phyloP scores from a whole-genome alignment of 2,329 filamentous ascomycete species.

The Colletotrichum aenigma region DNA sequence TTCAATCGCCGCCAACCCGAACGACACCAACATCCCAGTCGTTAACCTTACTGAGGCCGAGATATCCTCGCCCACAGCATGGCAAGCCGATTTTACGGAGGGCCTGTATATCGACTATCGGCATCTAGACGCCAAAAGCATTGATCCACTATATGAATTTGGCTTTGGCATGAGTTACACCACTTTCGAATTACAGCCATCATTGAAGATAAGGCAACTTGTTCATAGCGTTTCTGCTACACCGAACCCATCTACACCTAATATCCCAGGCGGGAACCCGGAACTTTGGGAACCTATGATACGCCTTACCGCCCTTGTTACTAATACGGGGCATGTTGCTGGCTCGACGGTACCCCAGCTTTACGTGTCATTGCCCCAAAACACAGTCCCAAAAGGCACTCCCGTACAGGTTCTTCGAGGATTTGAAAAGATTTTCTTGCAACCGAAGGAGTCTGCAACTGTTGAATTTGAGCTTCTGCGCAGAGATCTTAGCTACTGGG shows the following conservation, averaged over 20 bases:
- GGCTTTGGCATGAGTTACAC: slow-evolving; percentile 74
- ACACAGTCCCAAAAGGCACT: slow-evolving; percentile 24
- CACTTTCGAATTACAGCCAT: slow-evolving; percentile 56
- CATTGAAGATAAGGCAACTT: slow-evolving; percentile 43
- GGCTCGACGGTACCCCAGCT: slow-evolving; percentile 73
- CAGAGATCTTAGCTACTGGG: slow-evolving; percentile 71
- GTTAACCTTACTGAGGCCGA: slow-evolving; percentile 61
- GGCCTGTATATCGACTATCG: slow-evolving; percentile 61
- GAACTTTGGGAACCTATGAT: slow-evolving; percentile 52
- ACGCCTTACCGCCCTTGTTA: slow-evolving; percentile 62
- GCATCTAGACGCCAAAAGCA: slow-evolving; percentile 52
- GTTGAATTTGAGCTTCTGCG: slow-evolving; percentile 62
- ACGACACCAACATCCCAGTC: slow-evolving; percentile 47
- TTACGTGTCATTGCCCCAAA: slow-evolving; percentile 46
- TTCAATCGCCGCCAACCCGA: slow-evolving; percentile 51
- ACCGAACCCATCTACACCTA: slow-evolving; percentile 38
- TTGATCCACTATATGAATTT: slow-evolving; percentile 61
- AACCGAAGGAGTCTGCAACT: slow-evolving; percentile 46
- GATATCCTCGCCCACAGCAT: slow-evolving; percentile 60
- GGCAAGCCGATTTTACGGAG: slow-evolving; percentile 53
- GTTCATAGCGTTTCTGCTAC: slow-evolving; percentile 34
- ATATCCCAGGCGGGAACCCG: slow-evolving; percentile 46
- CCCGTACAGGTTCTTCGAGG: slow-evolving; percentile 66
- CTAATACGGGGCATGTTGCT: slow-evolving; percentile 64
- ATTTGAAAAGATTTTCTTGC: slow-evolving; percentile 65